Conservation (phyloP, 2,329 filamentous ascomycete genomes). For the Neonectria neomacrospora region DNA sequence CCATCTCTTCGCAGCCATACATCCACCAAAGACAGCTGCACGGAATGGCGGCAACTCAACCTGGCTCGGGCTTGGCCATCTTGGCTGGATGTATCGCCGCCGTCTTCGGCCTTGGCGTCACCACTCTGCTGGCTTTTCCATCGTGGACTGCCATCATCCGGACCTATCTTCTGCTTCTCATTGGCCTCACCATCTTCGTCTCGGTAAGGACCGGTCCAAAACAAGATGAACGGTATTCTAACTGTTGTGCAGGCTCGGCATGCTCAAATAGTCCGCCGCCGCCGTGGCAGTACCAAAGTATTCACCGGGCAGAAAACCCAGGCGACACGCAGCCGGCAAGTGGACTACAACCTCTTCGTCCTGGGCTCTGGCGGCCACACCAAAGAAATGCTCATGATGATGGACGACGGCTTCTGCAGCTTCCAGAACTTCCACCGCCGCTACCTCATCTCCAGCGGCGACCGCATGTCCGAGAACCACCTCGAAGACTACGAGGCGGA, state of each 20-base stretch:
- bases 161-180: constrained; percentile 32
- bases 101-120: constrained; percentile 6
- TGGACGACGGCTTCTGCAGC: constrained; percentile 68
- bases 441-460: constrained; percentile 83
- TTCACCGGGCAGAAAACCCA: constrained; percentile 30
- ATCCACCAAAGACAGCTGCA: not conserved
- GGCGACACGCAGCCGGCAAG: constrained; percentile 11
- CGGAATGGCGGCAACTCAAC: constrained; percentile 4
- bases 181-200: constrained; percentile 44
- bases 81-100: constrained; percentile 10
- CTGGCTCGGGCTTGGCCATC: constrained; percentile 14
- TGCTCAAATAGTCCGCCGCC: constrained; percentile 39
- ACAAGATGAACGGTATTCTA: not conserved
- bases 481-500: constrained; percentile 67
- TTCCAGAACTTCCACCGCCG: constrained; percentile 73
- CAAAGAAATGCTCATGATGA: constrained; percentile 90
- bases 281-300: constrained; percentile 31
- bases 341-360: constrained; percentile 76
- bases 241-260: constrained; percentile 44
- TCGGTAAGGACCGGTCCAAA: constrained; percentile 39
- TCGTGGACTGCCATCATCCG: constrained; percentile 24
- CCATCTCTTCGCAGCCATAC: not conserved
- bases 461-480: constrained; percentile 72
- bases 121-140: constrained; percentile 16
- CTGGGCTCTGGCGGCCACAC: constrained; percentile 96